Evolutionary conservation across 2,329 filamentous ascomycete genomes (phyloP).

Genomic region (Colletotrichum plurivorum): DNA sequence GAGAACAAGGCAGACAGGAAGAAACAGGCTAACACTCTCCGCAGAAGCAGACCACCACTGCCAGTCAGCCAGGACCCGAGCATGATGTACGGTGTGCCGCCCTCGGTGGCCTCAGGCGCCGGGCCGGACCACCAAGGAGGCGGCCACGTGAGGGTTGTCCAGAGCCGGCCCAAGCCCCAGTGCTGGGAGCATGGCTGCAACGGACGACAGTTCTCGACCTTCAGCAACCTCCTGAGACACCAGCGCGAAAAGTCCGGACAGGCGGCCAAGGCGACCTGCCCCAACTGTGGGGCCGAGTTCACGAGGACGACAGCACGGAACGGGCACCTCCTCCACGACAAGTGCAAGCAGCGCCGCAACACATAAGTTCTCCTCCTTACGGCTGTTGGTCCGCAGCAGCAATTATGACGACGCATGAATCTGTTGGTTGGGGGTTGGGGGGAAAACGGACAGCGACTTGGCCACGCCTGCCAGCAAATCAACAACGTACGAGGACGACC

Average conservation of each 20-base stretch:
- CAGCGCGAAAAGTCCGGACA: conserved; percentile 96
- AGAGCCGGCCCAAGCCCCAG: conserved; percentile 89
- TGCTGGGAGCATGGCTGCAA: conserved; percentile 99
- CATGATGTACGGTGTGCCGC: conserved; percentile 61
- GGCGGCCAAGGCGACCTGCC: conserved; percentile 89
- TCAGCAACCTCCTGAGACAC: conserved; percentile 93
- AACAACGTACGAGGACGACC: conserved; percentile 23
- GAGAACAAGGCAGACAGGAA: not conserved
- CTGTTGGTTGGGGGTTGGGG: conserved; percentile 10
- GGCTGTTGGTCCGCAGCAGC: conserved; percentile 11
- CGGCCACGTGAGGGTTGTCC: conserved; percentile 76
- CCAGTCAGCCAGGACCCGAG: conserved; percentile 53
- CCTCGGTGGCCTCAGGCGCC: conserved; percentile 53
- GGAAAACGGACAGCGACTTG: not conserved
- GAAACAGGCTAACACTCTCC: conserved; percentile 19
- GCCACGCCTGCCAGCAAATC: not conserved
- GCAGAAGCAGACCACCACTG: conserved; percentile 56
- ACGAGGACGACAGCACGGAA: conserved; percentile 91
- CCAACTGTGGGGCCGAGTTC: conserved; percentile 93
- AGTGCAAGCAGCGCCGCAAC: conserved; percentile 83
- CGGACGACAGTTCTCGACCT: conserved; percentile 94
- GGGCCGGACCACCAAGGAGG: conserved; percentile 52
- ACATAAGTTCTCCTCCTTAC: conserved; percentile 41
- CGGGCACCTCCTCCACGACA: conserved; percentile 87
- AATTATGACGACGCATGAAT: conserved; percentile 14